A percentile compares a stretch with the other conserved stretches of the same genome.
phyloP scores from a whole-genome alignment of 1,284 basidiomycete species.

The Pseudozyma hubeiensis region DNA sequence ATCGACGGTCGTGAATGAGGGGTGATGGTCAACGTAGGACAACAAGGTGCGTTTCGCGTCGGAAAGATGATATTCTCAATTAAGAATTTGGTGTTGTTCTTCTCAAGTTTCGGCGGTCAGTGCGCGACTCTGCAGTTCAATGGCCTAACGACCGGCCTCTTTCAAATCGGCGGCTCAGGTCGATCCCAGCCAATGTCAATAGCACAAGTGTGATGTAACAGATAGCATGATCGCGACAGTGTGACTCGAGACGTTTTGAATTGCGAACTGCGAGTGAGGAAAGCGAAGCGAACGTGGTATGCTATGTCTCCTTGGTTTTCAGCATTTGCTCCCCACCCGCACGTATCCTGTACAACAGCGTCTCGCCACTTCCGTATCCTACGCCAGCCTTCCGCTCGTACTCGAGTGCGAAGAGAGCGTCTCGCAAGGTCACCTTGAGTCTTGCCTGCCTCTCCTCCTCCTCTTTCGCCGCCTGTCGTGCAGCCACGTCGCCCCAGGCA shows the following conservation, averaged over 20 bases:
- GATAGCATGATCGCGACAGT: too few species aligned
- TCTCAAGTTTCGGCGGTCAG: constrained; percentile 19
- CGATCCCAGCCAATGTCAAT: too few species aligned
- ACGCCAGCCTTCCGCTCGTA: constrained; percentile 39
- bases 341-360: constrained; percentile 35
- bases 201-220: too few species aligned
- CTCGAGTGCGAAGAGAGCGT: constrained; percentile 65
- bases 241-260: background rate
- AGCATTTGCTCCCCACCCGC: constrained; percentile 26
- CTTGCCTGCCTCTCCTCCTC: constrained; percentile 60
- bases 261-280: background rate
- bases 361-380: constrained; percentile 45
- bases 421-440: constrained; percentile 60
- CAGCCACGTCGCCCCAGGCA: constrained; percentile 65
- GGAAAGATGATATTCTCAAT: constrained; percentile 7
- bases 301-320: constrained; percentile 15
- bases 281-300: background rate
- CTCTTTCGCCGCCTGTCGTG: constrained; percentile 58
- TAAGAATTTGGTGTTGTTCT: constrained; percentile 12
- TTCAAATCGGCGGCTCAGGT: too few species aligned
- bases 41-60: constrained; percentile 5
- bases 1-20: background rate
- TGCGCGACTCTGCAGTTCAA: constrained; percentile 5
- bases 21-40: constrained; percentile 5
- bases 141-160: too few species aligned